Conservation (phyloP, 179 eudicot genomes). For the Vitellaria paradoxa region DNA sequence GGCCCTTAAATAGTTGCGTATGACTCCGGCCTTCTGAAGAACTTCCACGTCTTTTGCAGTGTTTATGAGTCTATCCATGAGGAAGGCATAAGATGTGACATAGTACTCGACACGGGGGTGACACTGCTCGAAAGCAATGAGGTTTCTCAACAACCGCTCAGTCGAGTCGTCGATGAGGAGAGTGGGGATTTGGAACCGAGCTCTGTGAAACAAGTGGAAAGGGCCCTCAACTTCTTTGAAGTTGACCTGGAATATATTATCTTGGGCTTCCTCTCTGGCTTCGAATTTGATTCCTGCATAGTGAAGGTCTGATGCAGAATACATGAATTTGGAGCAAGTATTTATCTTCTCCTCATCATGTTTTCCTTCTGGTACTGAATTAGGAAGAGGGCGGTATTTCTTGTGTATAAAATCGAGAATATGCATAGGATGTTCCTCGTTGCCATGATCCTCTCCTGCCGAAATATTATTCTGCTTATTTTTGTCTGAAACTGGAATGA, state of each 20-base stretch:
- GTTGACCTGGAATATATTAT: background rate
- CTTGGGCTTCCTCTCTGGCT: too few relatives aligned
- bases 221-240: background rate
- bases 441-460: too few relatives aligned
- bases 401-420: too few relatives aligned
- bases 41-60: background rate
- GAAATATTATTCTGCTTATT: too few relatives aligned
- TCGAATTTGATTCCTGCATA: background rate
- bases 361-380: too few relatives aligned
- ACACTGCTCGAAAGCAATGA: conserved; percentile 12
- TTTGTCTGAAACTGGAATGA: too few relatives aligned
- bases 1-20: background rate
- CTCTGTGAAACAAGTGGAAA: background rate
- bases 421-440: too few relatives aligned
- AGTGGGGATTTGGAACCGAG: background rate
- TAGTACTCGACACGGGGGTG: background rate
- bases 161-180: background rate
- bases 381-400: too few relatives aligned
- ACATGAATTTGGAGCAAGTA: background rate
- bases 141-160: background rate
- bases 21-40: background rate
- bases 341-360: too few relatives aligned
- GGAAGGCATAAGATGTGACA: background rate
- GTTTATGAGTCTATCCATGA: conserved; percentile 5
- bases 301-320: background rate